A percentile compares a stretch with the other conserved stretches of the same genome.
phyloP scores from a whole-genome alignment of 495 filamentous ascomycete genomes.

The Tuber indicum region DNA sequence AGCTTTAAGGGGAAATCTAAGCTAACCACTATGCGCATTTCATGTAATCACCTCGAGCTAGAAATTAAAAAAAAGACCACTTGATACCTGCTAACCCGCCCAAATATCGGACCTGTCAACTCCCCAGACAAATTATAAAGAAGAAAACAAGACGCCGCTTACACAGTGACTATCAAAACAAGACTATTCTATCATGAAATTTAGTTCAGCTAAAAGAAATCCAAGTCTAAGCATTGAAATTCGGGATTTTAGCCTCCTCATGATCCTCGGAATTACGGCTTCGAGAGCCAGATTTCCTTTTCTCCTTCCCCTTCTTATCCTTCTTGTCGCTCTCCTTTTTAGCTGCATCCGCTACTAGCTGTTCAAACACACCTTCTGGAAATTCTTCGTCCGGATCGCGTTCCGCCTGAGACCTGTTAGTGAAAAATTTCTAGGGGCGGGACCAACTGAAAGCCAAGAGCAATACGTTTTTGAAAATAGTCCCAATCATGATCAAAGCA shows the following conservation, averaged over 20 bases:
- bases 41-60: neutral
- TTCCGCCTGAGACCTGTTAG: slow-evolving; percentile 58
- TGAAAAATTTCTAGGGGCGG: neutral
- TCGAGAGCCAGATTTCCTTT: slow-evolving; percentile 44
- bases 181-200: slow-evolving; percentile 3
- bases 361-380: slow-evolving; percentile 97
- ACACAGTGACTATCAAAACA: neutral
- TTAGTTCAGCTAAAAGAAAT: neutral
- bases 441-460: slow-evolving; percentile 6
- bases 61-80: neutral
- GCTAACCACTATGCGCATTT: neutral
- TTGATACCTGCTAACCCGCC: neutral
- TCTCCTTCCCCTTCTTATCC: slow-evolving; percentile 64
- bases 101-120: neutral
- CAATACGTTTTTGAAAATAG: slow-evolving; percentile 77
- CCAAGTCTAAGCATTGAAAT: neutral
- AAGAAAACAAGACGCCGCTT: neutral
- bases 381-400: slow-evolving; percentile 94
- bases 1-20: slow-evolving; percentile 27
- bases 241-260: neutral
- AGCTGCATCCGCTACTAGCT: slow-evolving; percentile 92
- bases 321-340: slow-evolving; percentile 82
- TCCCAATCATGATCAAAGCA: slow-evolving; percentile 77
- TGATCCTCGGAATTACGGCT: neutral
- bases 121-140: neutral